These are phyloP conservation scores for Oryza longistaminata DNA, from an alignment of 176 grass and related monocot species.

Conservation along the genomic window DNA sequence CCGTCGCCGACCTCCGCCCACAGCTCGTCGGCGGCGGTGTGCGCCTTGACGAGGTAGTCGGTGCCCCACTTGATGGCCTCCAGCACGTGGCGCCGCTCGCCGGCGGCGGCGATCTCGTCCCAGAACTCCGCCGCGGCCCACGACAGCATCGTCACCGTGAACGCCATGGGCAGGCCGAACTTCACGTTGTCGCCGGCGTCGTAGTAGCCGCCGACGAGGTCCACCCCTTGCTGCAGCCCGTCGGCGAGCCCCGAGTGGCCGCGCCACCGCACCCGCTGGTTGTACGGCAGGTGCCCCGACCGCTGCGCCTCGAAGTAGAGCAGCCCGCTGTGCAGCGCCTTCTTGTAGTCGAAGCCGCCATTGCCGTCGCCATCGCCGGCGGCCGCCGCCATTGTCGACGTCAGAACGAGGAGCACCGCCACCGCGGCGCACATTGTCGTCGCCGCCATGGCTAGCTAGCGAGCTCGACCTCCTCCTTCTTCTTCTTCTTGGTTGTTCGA, in stretches of 20 bases:
- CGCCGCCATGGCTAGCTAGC: neutral
- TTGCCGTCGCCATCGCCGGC: no score
- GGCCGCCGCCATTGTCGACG: no score
- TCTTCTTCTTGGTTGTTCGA: neutral
- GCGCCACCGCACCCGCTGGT: constrained; percentile 74
- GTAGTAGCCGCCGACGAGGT: constrained; percentile 78
- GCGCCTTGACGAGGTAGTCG: constrained; percentile 63
- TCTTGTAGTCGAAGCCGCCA: neutral
- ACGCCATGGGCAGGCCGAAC: constrained; percentile 83
- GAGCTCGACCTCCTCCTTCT: neutral
- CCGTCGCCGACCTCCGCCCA: constrained; percentile 69
- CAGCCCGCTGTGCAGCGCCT: constrained; percentile 29
- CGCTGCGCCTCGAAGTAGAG: constrained; percentile 98
- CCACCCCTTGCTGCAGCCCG: constrained; percentile 71
- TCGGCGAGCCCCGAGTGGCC: constrained; percentile 74
- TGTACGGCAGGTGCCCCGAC: constrained; percentile 79
- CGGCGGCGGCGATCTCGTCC: constrained; percentile 39
- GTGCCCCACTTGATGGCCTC: constrained; percentile 74
- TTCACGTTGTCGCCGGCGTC: constrained; percentile 81
- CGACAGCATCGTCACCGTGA: constrained; percentile 71
- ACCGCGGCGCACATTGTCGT: no score
- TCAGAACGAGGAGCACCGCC: no score
- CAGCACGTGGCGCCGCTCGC: constrained; percentile 54
- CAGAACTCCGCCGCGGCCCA: constrained; percentile 63
- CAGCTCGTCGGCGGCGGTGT: constrained; percentile 47